Percentiles rank a stretch among this genome's conserved stretches.
Evolutionary conservation across 2,329 filamentous ascomycete genomes (phyloP).

Genomic region (Penicillium sp.): DNA sequence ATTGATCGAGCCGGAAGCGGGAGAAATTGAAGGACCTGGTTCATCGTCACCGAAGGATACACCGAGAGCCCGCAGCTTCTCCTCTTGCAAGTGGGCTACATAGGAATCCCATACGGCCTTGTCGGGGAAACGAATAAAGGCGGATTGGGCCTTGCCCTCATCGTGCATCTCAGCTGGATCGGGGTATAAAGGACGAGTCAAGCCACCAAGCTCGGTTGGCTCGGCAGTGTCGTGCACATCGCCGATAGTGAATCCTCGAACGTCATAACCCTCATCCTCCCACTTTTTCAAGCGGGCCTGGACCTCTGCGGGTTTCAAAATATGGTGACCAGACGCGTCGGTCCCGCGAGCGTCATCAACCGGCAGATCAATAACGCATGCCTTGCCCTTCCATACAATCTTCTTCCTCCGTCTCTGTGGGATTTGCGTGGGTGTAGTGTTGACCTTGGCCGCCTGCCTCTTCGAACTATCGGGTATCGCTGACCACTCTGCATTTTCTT

Average conservation of each 20-base stretch:
- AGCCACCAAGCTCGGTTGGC: slow-evolving; percentile 35
- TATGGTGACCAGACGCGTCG: slow-evolving; percentile 34
- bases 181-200: slow-evolving; percentile 47
- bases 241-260: slow-evolving; percentile 42
- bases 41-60: slow-evolving; percentile 80
- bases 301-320: slow-evolving; percentile 43
- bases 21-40: slow-evolving; percentile 66
- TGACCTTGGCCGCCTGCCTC: slow-evolving; percentile 17
- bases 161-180: slow-evolving; percentile 40
- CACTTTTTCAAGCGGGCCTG: slow-evolving; percentile 41
- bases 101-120: slow-evolving; percentile 71
- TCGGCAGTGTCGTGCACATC: slow-evolving; percentile 28
- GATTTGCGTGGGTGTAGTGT: slow-evolving; percentile 27
- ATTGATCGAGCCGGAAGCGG: slow-evolving; percentile 62
- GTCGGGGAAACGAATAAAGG: slow-evolving; percentile 45
- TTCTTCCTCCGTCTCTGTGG: slow-evolving; percentile 61
- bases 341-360: slow-evolving; percentile 66
- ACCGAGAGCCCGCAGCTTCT: slow-evolving; percentile 87
- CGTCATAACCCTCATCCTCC: slow-evolving; percentile 46
- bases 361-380: slow-evolving; percentile 70
- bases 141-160: slow-evolving; percentile 35
- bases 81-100: slow-evolving; percentile 79
- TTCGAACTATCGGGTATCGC: slow-evolving; percentile 11
- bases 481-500: background rate
- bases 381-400: slow-evolving; percentile 73